Evolutionary conservation across 371 early-diverging fungal species (phyloP).

Genomic region (Mucor lusitanicus): DNA sequence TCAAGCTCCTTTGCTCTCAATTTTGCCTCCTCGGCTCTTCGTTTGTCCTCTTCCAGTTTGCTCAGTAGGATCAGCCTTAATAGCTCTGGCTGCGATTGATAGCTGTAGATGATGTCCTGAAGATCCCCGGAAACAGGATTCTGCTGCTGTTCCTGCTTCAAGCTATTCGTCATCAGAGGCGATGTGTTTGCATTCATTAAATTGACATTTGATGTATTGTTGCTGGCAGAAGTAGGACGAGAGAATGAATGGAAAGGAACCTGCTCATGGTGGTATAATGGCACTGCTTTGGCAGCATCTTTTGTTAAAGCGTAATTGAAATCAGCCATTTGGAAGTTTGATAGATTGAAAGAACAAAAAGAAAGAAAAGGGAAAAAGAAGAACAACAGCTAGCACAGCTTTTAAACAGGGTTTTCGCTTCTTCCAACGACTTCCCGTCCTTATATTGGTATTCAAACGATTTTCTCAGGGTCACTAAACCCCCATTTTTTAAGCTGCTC

Average conservation of each 20-base stretch:
- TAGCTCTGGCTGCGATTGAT: slow-evolving; percentile 63
- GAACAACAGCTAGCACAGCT: not conserved
- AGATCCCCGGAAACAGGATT: slow-evolving; percentile 41
- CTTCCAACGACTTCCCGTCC: slow-evolving; percentile 20
- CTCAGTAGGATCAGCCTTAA: slow-evolving; percentile 60
- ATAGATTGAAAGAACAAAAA: slow-evolving; percentile 2
- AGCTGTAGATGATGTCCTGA: slow-evolving; percentile 58
- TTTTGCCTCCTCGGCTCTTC: slow-evolving; percentile 53
- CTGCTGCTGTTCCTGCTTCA: slow-evolving; percentile 18
- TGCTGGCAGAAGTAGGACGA: slow-evolving; percentile 10
- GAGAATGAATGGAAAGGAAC: slow-evolving; percentile 37
- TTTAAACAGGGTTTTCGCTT: slow-evolving; percentile 18
- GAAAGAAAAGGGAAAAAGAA: slow-evolving; percentile 7
- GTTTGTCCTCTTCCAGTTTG: slow-evolving; percentile 68
- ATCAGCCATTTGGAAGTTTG: slow-evolving; percentile 12
- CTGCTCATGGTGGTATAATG: slow-evolving; percentile 46
- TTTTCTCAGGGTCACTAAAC: slow-evolving; percentile 29
- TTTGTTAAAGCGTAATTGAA: slow-evolving; percentile 22
- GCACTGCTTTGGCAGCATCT: slow-evolving; percentile 31
- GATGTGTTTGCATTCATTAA: not conserved
- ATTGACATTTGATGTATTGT: slow-evolving; percentile 4
- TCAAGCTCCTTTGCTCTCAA: slow-evolving; percentile 51
- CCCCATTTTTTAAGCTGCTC: slow-evolving; percentile 1
- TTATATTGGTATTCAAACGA: slow-evolving; percentile 11
- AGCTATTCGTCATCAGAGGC: slow-evolving; percentile 2